These are phyloP conservation scores for Pseudozyma hubeiensis DNA, from an alignment of 1,284 basidiomycete species.

Conservation along the genomic window DNA sequence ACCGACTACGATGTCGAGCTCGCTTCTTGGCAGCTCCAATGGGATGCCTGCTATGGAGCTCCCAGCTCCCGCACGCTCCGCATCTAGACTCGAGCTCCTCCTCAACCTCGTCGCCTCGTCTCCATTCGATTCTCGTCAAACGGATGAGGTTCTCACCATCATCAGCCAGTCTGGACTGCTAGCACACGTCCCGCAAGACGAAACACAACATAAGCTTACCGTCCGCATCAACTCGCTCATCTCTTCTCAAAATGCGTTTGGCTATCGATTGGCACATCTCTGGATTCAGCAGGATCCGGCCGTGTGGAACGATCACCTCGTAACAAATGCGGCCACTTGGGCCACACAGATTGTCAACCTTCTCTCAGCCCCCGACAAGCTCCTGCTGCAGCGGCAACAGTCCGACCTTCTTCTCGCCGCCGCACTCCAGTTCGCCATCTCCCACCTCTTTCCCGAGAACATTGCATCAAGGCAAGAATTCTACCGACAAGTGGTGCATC, in stretches of 20 bases:
- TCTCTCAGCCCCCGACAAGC: conserved; percentile 29
- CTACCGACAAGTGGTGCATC: conserved; percentile 51
- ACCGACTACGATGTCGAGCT: conserved; percentile 1
- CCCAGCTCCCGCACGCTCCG: conserved; percentile 21
- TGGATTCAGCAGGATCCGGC: conserved; percentile 47
- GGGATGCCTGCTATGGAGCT: conserved; percentile 20
- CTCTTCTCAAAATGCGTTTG: conserved; percentile 39
- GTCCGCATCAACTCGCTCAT: conserved; percentile 50
- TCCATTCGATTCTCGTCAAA: conserved; percentile 13
- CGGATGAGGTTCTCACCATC: conserved; percentile 22
- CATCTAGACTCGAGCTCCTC: conserved; percentile 36
- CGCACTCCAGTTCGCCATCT: conserved; percentile 22
- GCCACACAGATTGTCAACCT: conserved; percentile 43
- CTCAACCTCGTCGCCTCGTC: conserved; percentile 30
- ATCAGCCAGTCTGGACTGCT: conserved; percentile 40
- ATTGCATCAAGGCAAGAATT: conserved; percentile 48
- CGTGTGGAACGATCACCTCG: conserved; percentile 40
- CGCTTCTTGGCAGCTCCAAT: conserved; percentile 5
- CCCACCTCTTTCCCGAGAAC: conserved; percentile 37
- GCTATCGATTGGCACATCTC: conserved; percentile 37
- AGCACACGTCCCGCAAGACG: conserved; percentile 13
- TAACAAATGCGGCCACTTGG: conserved; percentile 44
- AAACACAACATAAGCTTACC: conserved; percentile 46
- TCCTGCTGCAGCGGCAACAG: conserved; percentile 13
- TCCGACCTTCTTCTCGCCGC: conserved; percentile 29